Evolutionary conservation across 2,329 filamentous ascomycete species (phyloP).

Genomic region (Cercospora sp.): DNA sequence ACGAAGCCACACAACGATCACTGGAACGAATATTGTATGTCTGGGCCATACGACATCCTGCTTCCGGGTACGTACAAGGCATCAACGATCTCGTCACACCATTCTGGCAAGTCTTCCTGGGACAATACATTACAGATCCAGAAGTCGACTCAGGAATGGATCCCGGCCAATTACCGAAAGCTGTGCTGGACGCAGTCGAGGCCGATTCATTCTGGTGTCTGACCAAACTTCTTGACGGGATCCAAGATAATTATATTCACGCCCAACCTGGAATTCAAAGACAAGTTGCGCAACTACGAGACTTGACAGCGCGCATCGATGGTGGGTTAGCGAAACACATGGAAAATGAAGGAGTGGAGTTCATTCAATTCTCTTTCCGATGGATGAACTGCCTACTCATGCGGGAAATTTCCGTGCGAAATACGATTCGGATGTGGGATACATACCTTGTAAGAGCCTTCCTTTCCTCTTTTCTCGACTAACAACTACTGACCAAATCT

Average conservation of each 20-base stretch:
- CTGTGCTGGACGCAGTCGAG: slow-evolving; percentile 93
- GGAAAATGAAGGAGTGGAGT: slow-evolving; percentile 88
- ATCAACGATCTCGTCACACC: slow-evolving; percentile 98
- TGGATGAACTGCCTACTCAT: slow-evolving; percentile 99
- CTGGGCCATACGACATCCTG: slow-evolving; percentile 96
- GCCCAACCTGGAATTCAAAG: slow-evolving; percentile 95
- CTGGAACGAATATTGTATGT: slow-evolving; percentile 94
- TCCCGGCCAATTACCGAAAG: slow-evolving; percentile 84
- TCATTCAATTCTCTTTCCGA: slow-evolving; percentile 98
- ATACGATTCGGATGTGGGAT: slow-evolving; percentile 99
- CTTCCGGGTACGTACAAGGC: slow-evolving; percentile 95
- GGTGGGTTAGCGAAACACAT: slow-evolving; percentile 80
- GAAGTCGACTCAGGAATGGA: slow-evolving; percentile 96
- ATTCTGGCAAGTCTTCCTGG: slow-evolving; percentile 96
- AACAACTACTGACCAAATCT: background rate
- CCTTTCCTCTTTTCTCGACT: background rate
- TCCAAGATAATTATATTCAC: slow-evolving; percentile 98
- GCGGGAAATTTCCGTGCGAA: slow-evolving; percentile 94
- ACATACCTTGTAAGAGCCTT: slow-evolving; percentile 78
- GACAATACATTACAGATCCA: slow-evolving; percentile 89
- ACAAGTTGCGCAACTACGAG: slow-evolving; percentile 83
- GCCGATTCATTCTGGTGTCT: slow-evolving; percentile 98
- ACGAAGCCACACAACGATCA: slow-evolving; percentile 92
- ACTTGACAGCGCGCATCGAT: slow-evolving; percentile 89
- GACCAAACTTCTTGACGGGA: slow-evolving; percentile 95